Conservation (phyloP, 805 yeast species). For the Yarrowia divulgata region DNA sequence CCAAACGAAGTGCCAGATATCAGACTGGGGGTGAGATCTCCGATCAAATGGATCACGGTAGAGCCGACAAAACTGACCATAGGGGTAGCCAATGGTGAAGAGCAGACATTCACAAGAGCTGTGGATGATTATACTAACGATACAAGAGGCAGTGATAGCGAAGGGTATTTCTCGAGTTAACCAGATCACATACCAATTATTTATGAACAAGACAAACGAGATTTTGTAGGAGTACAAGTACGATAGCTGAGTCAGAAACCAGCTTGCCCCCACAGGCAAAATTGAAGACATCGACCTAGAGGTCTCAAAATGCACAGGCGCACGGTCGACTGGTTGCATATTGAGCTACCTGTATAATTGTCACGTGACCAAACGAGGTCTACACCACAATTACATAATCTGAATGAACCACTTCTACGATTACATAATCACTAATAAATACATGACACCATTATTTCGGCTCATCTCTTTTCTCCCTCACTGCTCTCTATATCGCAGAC, state of each 20-base stretch:
- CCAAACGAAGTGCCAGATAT: neutral
- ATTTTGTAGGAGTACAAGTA: too few relatives aligned
- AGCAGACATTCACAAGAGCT: constrained; percentile 1
- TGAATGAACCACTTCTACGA: too few relatives aligned
- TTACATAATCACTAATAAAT: neutral
- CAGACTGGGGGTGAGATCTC: constrained; percentile 3
- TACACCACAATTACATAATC: too few relatives aligned
- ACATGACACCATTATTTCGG: neutral
- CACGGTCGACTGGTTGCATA: too few relatives aligned
- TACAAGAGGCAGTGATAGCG: constrained; percentile 10
- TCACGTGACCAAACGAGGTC: neutral
- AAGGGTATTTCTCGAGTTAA: constrained; percentile 18
- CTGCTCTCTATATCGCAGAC: too few relatives aligned
- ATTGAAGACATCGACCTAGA: too few relatives aligned
- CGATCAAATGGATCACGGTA: constrained; percentile 6
- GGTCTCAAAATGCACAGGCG: too few relatives aligned
- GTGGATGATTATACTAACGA: too few relatives aligned
- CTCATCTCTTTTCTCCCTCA: too few relatives aligned
- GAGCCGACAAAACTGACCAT: neutral
- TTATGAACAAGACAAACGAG: neutral
- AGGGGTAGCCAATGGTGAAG: neutral
- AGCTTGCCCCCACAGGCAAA: too few relatives aligned
- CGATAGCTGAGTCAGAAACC: too few relatives aligned
- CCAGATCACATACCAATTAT: neutral
- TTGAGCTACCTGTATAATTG: neutral